A percentile compares a stretch with the other conserved stretches of the same genome.
Evolutionary conservation across 495 filamentous ascomycete genomes (phyloP).

Genomic region (Tuber magnatum): DNA sequence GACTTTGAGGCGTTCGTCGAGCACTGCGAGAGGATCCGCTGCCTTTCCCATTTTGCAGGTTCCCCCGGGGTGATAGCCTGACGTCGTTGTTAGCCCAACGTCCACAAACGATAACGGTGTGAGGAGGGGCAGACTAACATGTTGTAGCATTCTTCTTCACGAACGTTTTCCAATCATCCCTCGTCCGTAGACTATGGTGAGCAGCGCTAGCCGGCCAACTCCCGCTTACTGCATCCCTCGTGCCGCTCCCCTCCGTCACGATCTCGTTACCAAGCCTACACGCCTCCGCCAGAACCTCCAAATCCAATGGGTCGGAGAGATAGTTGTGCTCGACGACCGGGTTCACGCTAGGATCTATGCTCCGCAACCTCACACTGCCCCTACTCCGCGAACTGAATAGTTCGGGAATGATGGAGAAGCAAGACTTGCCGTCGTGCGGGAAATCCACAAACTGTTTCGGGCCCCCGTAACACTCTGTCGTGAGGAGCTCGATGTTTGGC

Average conservation of each 20-base stretch:
- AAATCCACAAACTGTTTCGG: constrained; percentile 49
- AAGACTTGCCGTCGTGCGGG: constrained; percentile 45
- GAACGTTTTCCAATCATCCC: constrained; percentile 49
- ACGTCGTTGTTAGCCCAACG: neutral
- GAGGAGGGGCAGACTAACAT: neutral
- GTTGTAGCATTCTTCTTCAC: constrained; percentile 51
- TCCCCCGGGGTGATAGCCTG: constrained; percentile 50
- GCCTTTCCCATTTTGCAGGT: constrained; percentile 52
- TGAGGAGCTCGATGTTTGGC: constrained; percentile 51
- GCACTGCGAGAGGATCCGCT: constrained; percentile 48
- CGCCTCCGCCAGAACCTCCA: constrained; percentile 48
- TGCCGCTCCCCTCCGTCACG: constrained; percentile 49
- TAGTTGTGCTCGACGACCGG: constrained; percentile 51
- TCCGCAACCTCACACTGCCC: constrained; percentile 44
- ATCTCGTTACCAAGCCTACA: constrained; percentile 52
- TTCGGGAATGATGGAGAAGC: constrained; percentile 43
- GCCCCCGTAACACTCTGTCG: constrained; percentile 50
- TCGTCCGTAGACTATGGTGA: constrained; percentile 47
- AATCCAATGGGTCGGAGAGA: constrained; percentile 47
- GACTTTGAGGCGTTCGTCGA: constrained; percentile 51
- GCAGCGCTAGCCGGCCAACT: constrained; percentile 48
- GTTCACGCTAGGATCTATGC: constrained; percentile 42
- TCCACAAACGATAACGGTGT: neutral
- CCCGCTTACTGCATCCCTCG: constrained; percentile 52
- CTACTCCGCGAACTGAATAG: constrained; percentile 40